These are phyloP conservation scores for Colletotrichum sp. DNA, from an alignment of 2,329 filamentous ascomycete genomes.

Conservation along the genomic window DNA sequence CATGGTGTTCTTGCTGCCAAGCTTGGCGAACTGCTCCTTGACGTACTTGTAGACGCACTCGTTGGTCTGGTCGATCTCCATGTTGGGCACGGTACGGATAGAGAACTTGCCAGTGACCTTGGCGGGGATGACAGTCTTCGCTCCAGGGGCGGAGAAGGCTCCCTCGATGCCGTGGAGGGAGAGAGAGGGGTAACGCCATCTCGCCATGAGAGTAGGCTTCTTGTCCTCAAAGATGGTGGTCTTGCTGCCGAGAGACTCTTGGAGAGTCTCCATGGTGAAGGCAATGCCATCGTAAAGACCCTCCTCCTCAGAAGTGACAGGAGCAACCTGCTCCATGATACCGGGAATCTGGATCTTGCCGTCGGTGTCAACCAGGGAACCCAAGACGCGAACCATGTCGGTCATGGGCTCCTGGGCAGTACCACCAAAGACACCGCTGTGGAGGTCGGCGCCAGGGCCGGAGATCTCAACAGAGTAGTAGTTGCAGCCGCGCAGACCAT, in stretches of 20 bases:
- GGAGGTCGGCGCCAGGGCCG: slow-evolving; percentile 90
- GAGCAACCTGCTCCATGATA: slow-evolving; percentile 90
- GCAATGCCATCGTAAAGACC: slow-evolving; percentile 86
- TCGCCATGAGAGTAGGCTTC: slow-evolving; percentile 90
- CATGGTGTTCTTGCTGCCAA: slow-evolving; percentile 90
- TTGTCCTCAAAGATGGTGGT: slow-evolving; percentile 89
- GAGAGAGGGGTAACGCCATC: slow-evolving; percentile 94
- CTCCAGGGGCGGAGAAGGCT: slow-evolving; percentile 89
- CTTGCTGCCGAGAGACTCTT: slow-evolving; percentile 88
- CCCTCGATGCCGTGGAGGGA: slow-evolving; percentile 96
- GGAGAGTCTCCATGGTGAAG: slow-evolving; percentile 95
- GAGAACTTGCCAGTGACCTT: slow-evolving; percentile 99
- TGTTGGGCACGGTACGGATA: slow-evolving; percentile 95
- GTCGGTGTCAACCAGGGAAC: slow-evolving; percentile 82
- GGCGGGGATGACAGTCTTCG: slow-evolving; percentile 98
- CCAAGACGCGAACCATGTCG: slow-evolving; percentile 83
- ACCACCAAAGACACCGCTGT: slow-evolving; percentile 96
- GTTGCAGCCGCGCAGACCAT: slow-evolving; percentile 95
- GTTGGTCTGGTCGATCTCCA: slow-evolving; percentile 93
- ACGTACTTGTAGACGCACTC: slow-evolving; percentile 83
- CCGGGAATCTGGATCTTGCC: slow-evolving; percentile 96
- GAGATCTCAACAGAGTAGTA: slow-evolving; percentile 95
- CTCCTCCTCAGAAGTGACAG: slow-evolving; percentile 85
- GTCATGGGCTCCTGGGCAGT: slow-evolving; percentile 99
- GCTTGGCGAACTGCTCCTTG: slow-evolving; percentile 82